phyloP scores from a whole-genome alignment of 495 filamentous ascomycete species.

The Umbilicaria muhlenbergii region DNA sequence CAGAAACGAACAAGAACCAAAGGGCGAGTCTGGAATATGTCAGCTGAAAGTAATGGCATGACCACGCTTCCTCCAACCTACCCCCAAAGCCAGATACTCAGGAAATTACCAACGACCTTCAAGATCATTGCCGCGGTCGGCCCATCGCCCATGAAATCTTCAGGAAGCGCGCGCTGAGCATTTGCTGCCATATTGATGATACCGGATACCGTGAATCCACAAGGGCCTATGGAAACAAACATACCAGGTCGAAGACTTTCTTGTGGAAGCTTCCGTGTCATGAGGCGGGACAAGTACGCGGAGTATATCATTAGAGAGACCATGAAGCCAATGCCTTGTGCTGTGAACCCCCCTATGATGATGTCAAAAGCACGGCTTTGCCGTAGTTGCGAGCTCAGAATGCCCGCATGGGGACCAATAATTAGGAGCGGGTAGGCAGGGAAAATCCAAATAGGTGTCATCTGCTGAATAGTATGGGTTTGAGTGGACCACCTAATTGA shows the following conservation, averaged over 20 bases:
- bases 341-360: constrained; percentile 52
- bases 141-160: constrained; percentile 45
- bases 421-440: constrained; percentile 77
- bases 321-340: constrained; percentile 74
- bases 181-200: constrained; percentile 41
- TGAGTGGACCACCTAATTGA: constrained; percentile 46
- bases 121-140: constrained; percentile 36
- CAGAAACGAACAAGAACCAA: constrained; percentile 75
- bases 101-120: constrained; percentile 39
- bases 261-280: constrained; percentile 78
- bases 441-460: constrained; percentile 90
- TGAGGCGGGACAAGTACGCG: constrained; percentile 74
- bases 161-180: constrained; percentile 28
- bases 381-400: constrained; percentile 35
- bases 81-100: constrained; percentile 73
- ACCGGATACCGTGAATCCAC: constrained; percentile 62
- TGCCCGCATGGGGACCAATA: constrained; percentile 56
- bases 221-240: constrained; percentile 67
- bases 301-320: constrained; percentile 77
- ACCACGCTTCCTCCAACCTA: constrained; percentile 10
- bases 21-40: constrained; percentile 40
- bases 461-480: constrained; percentile 67
- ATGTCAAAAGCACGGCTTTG: constrained; percentile 38
- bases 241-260: constrained; percentile 66
- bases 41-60: neutral